These are phyloP conservation scores for Fusarium devonianum DNA, from an alignment of 2,329 filamentous ascomycete genomes.

Conservation along the genomic window DNA sequence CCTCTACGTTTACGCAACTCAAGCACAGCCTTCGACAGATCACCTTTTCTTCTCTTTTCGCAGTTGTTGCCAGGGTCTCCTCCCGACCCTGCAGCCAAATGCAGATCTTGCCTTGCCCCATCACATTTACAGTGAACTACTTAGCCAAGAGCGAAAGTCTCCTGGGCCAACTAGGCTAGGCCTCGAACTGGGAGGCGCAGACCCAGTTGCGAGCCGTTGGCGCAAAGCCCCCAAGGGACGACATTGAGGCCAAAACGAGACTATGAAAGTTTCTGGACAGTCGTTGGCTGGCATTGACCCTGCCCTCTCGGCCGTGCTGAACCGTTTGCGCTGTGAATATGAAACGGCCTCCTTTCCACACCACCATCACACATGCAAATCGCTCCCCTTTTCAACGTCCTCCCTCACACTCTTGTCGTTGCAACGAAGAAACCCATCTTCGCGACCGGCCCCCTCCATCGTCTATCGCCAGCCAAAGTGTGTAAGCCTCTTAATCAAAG, in stretches of 20 bases:
- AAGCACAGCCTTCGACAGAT: conserved; percentile 32
- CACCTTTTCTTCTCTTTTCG: conserved; percentile 19
- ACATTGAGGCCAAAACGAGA: conserved; percentile 9
- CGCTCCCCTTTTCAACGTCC: conserved; percentile 18
- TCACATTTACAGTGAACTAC: conserved; percentile 28
- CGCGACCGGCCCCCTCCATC: conserved; percentile 26
- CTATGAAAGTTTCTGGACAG: not conserved
- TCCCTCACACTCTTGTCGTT: conserved; percentile 12
- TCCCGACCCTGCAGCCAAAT: conserved; percentile 17
- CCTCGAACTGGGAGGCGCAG: conserved; percentile 34
- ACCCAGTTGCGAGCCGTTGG: conserved; percentile 9
- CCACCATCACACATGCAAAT: no score
- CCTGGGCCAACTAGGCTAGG: conserved; percentile 21
- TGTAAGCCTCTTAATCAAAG: conserved; percentile 44
- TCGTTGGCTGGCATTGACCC: conserved; percentile 16
- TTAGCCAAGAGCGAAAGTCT: conserved; percentile 1
- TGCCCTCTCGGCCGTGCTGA: not conserved
- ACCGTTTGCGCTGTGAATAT: not conserved
- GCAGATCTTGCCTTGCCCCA: conserved; percentile 19
- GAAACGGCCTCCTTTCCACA: conserved; percentile 6
- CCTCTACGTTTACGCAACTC: conserved; percentile 21
- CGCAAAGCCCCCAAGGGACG: conserved; percentile 15
- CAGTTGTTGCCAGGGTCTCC: conserved; percentile 15
- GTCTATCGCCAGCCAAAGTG: conserved; percentile 27
- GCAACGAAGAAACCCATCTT: conserved; percentile 10